Percentiles rank a stretch among this genome's conserved stretches.
These are phyloP conservation scores for Alternaria angustiovoidea DNA, from an alignment of 2,329 filamentous ascomycete genomes.

Conservation along the genomic window DNA sequence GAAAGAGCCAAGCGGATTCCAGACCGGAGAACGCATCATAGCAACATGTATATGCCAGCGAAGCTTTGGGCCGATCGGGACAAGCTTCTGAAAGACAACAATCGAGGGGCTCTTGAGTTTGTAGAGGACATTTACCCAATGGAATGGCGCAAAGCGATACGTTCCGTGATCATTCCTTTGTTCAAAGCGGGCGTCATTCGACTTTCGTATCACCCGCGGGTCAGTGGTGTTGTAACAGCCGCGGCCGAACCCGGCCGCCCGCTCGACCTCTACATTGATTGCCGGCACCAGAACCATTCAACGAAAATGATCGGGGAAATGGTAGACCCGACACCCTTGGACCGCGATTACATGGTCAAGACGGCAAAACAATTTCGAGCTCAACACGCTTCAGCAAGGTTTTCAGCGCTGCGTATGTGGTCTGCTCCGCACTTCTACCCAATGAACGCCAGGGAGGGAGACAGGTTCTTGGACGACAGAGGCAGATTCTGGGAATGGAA, in stretches of 20 bases:
- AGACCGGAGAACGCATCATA: slow-evolving; percentile 50
- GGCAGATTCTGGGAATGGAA: slow-evolving; percentile 59
- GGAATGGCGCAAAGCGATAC: slow-evolving; percentile 53
- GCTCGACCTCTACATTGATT: slow-evolving; percentile 45
- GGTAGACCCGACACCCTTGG: slow-evolving; percentile 46
- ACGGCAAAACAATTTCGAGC: slow-evolving; percentile 43
- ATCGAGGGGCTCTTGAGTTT: slow-evolving; percentile 8
- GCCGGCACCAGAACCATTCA: slow-evolving; percentile 44
- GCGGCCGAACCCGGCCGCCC: slow-evolving; percentile 48
- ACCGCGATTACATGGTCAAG: slow-evolving; percentile 43
- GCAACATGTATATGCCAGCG: slow-evolving; percentile 49
- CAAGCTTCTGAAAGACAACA: slow-evolving; percentile 26
- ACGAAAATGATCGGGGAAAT: slow-evolving; percentile 33
- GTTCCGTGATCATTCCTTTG: slow-evolving; percentile 53
- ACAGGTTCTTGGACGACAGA: slow-evolving; percentile 53
- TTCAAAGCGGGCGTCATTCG: slow-evolving; percentile 58
- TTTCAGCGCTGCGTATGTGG: slow-evolving; percentile 58
- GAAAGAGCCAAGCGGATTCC: slow-evolving; percentile 52
- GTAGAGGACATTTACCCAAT: slow-evolving; percentile 43
- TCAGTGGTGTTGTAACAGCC: slow-evolving; percentile 50
- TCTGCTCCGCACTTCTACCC: slow-evolving; percentile 61
- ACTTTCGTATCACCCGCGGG: slow-evolving; percentile 33
- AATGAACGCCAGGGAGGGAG: slow-evolving; percentile 54
- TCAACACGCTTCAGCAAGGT: slow-evolving; percentile 41
- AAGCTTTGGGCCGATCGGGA: slow-evolving; percentile 53